A percentile compares a stretch with the other conserved stretches of the same genome.
Conservation (phyloP, 2,329 filamentous ascomycete species). For the Metarhizium rileyi region DNA sequence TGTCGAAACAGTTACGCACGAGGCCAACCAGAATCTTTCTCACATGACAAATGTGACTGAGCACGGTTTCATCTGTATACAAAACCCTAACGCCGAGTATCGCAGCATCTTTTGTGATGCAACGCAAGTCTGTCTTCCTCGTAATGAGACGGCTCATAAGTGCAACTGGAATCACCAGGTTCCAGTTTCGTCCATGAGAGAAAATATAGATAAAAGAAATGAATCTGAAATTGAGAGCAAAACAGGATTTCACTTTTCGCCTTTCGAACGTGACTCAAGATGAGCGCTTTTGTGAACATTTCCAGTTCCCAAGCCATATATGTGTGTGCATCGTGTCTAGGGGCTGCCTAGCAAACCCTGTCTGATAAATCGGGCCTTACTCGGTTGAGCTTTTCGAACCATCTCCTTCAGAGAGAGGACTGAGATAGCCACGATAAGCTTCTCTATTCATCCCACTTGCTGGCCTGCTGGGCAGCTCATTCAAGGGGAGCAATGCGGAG, state of each 20-base stretch:
- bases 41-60: not conserved
- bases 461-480: constrained; percentile 25
- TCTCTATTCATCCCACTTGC: not conserved
- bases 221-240: not conserved
- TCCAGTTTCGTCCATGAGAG: not conserved
- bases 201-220: not conserved
- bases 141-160: not conserved
- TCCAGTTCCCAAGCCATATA: not conserved
- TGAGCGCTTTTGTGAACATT: not conserved
- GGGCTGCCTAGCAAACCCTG: constrained; percentile 25
- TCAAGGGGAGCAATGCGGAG: constrained; percentile 56
- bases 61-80: not conserved
- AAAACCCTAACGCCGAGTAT: not conserved
- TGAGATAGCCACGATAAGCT: constrained; percentile 34
- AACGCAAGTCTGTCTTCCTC: not conserved
- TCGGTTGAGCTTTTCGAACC: constrained; percentile 51
- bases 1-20: not conserved
- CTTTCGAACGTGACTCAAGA: not conserved
- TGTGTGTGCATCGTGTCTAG: not conserved
- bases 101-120: not conserved
- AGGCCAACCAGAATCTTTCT: not conserved
- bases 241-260: not conserved
- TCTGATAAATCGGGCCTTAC: constrained; percentile 28
- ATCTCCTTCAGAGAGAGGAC: constrained; percentile 23
- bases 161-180: not conserved